Conservation (phyloP, 768 basidiomycete species). For the Kwoniella bestiolae region DNA sequence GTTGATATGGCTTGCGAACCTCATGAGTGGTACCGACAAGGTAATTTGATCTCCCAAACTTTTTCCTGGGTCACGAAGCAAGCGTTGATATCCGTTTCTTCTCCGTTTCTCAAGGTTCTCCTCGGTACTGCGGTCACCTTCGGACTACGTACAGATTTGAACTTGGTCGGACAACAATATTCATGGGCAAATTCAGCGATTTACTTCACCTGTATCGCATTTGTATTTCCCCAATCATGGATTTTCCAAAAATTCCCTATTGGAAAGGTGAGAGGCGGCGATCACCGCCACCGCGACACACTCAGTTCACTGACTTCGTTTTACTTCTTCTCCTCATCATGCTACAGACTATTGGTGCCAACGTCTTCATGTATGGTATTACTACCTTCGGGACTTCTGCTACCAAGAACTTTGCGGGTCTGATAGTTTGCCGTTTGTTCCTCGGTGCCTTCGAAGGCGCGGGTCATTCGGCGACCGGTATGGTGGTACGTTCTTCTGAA, state of each 20-base stretch:
- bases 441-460: conserved; percentile 41
- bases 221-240: conserved; percentile 21
- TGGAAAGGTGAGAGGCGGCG: background rate
- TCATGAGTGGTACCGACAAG: conserved; percentile 41
- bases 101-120: conserved; percentile 1
- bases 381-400: conserved; percentile 32
- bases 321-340: background rate
- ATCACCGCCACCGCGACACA: background rate
- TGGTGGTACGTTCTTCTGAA: conserved; percentile 4
- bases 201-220: conserved; percentile 24
- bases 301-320: background rate
- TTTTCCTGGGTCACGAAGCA: background rate
- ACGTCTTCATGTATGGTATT: conserved; percentile 35
- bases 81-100: background rate
- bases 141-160: conserved; percentile 31
- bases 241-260: conserved; percentile 15
- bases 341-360: conserved; percentile 26
- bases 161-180: conserved; percentile 37
- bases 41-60: background rate
- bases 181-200: conserved; percentile 18
- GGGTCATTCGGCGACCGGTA: conserved; percentile 14
- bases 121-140: conserved; percentile 40
- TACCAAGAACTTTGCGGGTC: conserved; percentile 27
- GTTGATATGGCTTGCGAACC: conserved; percentile 16
- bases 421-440: conserved; percentile 35